Percentiles rank a stretch among this genome's conserved stretches.
Conservation (phyloP, 2,329 filamentous ascomycete species). For the Hymenoscyphus fraxineus region DNA sequence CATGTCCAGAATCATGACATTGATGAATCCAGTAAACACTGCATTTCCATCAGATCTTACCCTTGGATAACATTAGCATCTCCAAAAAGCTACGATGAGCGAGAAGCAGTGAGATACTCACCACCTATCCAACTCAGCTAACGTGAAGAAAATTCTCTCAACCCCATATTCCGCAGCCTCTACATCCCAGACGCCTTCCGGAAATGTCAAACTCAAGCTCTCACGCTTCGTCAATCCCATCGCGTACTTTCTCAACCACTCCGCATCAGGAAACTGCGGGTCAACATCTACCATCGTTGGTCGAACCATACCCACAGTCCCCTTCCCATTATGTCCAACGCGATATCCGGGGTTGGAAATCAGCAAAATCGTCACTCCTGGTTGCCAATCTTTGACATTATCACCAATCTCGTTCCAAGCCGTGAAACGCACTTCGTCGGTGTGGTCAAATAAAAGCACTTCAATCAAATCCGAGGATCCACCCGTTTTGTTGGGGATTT, state of each 20-base stretch:
- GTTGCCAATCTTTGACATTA: constrained; percentile 43
- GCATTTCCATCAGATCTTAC: constrained; percentile 34
- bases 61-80: constrained; percentile 15
- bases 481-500: constrained; percentile 46
- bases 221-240: constrained; percentile 46
- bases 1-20: constrained; percentile 31
- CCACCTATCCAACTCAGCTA: constrained; percentile 43
- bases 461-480: constrained; percentile 45
- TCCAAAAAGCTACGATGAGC: background rate
- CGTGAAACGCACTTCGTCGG: constrained; percentile 48
- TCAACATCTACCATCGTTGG: constrained; percentile 53
- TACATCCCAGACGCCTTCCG: constrained; percentile 39
- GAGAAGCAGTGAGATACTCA: constrained; percentile 14
- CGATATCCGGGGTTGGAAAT: constrained; percentile 38
- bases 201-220: constrained; percentile 48
- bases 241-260: constrained; percentile 50
- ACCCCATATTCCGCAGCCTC: constrained; percentile 35
- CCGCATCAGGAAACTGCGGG: constrained; percentile 49
- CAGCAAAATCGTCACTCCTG: constrained; percentile 48
- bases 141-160: constrained; percentile 38
- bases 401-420: constrained; percentile 50
- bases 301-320: constrained; percentile 36
- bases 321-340: constrained; percentile 22
- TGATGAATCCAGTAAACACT: constrained; percentile 41
- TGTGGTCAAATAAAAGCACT: constrained; percentile 55